Base-by-base conservation (phyloP, 805 yeast genomes). In the Ogataea naganishii region DNA sequence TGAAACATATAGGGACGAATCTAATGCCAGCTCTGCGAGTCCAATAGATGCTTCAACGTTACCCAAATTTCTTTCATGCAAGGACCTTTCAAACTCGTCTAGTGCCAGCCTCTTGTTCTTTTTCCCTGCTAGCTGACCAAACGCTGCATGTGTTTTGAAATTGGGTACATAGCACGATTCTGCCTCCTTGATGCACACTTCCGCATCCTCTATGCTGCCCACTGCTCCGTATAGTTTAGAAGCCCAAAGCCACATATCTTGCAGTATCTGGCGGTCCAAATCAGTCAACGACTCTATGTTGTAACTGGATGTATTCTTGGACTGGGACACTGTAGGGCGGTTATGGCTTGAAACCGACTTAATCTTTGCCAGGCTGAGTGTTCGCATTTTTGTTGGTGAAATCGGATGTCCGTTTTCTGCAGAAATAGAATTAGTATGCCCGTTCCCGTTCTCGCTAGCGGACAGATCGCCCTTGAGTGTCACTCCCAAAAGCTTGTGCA, bases 201-300 rank as follows among this genome's bases (percentile, higher is more conserved):
- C 75, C 1, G 88, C 74, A 31, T 84, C 94, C 3, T 59, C 64
- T 1, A 57, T 38, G 23, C 70, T 51, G 1, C 70, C 75, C 5
- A 69, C 64, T 35, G 70, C 68, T 42, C 69, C 57, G 47, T 83
- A 85, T 17, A 84, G 56, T 21, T 67, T 65, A 1, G 85, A 66
- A 0, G 83, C 66, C 71, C 85, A 72, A 29, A 86, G 49, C 95
- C 96, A 86, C 15, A 83, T 46, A 20, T 64, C 62, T 42, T 77
- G 84, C 26, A 76, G 47, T 7, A 73, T 44, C 15, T 42, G 49
- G 26, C 58, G 54, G 24, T 64, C 72, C 8, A 25, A 20, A 6
- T 30, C 29, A 16, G 22, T 15, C 12, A 37, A 20, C 10, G 23
- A 14, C n/a, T n/a, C n/a, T n/a, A n/a, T n/a, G n/a, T n/a, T n/a